Conservation (phyloP, 768 basidiomycete species). For the Pisolithus sp. region DNA sequence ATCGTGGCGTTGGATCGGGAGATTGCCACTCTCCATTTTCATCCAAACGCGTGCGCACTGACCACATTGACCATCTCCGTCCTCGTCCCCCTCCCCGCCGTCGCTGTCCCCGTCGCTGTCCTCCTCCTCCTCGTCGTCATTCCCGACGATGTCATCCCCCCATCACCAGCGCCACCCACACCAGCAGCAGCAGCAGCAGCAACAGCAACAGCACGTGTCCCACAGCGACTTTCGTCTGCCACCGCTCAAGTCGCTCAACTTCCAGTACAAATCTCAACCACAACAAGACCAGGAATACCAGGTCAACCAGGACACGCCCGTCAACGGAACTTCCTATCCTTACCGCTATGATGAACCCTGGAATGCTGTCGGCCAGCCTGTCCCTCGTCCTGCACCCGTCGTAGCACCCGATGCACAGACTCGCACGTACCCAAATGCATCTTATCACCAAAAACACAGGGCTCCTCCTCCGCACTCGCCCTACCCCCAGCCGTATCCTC, state of each 20-base stretch:
- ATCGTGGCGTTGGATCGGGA: neutral
- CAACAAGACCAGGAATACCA: slow-evolving; percentile 11
- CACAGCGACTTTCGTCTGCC: slow-evolving; percentile 53
- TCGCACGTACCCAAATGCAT: slow-evolving; percentile 4
- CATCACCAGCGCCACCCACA: slow-evolving; percentile 27
- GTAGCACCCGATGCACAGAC: slow-evolving; percentile 10
- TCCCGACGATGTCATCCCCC: slow-evolving; percentile 2
- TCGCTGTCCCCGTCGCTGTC: neutral
- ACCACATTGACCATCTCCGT: no score
- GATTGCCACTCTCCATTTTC: neutral
- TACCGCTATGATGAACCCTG: neutral
- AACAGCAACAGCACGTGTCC: slow-evolving; percentile 23
- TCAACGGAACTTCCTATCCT: slow-evolving; percentile 4
- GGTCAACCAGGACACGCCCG: slow-evolving; percentile 6
- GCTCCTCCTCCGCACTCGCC: slow-evolving; percentile 12
- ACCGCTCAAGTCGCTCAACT: slow-evolving; percentile 69
- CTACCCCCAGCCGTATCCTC: slow-evolving; percentile 9
- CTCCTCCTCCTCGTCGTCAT: neutral
- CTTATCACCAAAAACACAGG: slow-evolving; percentile 13
- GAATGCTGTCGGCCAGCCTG: neutral
- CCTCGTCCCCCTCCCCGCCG: no score
- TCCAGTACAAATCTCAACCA: slow-evolving; percentile 36
- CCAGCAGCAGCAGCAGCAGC: slow-evolving; percentile 30
- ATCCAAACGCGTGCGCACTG: neutral
- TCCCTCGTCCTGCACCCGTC: slow-evolving; percentile 14